Evolutionary conservation across 1,284 basidiomycete genomes (phyloP).

Genomic region (Pascua guehoae): DNA sequence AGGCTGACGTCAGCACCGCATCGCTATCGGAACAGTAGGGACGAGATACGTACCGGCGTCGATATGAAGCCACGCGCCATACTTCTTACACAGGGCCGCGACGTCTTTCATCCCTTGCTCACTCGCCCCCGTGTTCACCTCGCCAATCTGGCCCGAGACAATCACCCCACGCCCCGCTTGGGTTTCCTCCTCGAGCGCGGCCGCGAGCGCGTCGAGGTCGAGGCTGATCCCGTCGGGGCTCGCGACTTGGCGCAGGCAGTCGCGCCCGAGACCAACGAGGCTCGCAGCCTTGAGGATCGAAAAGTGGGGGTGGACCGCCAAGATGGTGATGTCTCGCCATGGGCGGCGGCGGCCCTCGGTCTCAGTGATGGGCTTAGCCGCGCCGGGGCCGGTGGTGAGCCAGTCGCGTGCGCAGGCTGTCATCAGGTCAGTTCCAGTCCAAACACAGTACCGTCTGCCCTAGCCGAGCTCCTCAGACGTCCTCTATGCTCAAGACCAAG

Average conservation of each 20-base stretch:
- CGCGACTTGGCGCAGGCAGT: background rate
- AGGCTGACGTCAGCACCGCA: constrained; percentile 41
- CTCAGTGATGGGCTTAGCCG: background rate
- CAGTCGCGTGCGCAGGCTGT: constrained; percentile 47
- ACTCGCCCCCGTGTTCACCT: constrained; percentile 55
- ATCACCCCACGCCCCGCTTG: constrained; percentile 42
- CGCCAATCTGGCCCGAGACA: constrained; percentile 51
- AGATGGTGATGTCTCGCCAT: constrained; percentile 4
- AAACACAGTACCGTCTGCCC: too few species aligned
- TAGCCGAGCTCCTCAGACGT: background rate
- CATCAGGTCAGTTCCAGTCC: background rate
- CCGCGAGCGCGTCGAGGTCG: constrained; percentile 47
- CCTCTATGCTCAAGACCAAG: too few species aligned
- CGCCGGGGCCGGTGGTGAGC: constrained; percentile 7
- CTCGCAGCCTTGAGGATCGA: constrained; percentile 53
- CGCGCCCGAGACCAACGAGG: constrained; percentile 50
- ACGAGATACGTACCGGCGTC: constrained; percentile 49
- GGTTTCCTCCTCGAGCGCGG: constrained; percentile 31
- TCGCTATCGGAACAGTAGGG: background rate
- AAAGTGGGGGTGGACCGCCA: constrained; percentile 52
- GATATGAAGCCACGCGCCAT: constrained; percentile 54
- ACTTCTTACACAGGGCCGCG: constrained; percentile 46
- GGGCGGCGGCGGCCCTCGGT: constrained; percentile 28
- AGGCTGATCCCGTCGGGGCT: constrained; percentile 42
- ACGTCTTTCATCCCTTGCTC: constrained; percentile 42